These are phyloP conservation scores for Austroboletus olivaceoglutinosus DNA, from an alignment of 1,284 basidiomycete genomes.

Conservation along the genomic window DNA sequence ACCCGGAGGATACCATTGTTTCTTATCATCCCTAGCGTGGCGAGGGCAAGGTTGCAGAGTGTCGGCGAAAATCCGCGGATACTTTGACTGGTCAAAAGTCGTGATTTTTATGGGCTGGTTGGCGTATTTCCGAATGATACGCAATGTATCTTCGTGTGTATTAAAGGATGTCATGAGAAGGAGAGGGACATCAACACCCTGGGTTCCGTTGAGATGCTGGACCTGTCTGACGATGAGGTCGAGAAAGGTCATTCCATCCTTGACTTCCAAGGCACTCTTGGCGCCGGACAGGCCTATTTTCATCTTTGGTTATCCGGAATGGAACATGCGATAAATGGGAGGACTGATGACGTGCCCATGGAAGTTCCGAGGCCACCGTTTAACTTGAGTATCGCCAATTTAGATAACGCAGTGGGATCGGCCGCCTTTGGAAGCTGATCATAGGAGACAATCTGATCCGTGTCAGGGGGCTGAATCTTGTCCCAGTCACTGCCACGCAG, in stretches of 20 bases:
- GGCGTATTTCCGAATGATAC: slow-evolving; percentile 99
- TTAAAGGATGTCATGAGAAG: slow-evolving; percentile 99
- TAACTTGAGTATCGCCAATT: slow-evolving; percentile 96
- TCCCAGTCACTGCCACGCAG: slow-evolving; percentile 79
- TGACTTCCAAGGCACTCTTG: slow-evolving; percentile 88
- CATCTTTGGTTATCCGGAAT: not conserved
- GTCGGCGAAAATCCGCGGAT: slow-evolving; percentile 97
- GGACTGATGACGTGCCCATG: slow-evolving; percentile 60
- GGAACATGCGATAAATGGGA: slow-evolving; percentile 1
- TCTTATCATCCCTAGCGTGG: slow-evolving; percentile 88
- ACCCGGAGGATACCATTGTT: slow-evolving; percentile 98
- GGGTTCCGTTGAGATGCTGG: slow-evolving; percentile 74
- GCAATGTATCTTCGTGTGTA: slow-evolving; percentile 93
- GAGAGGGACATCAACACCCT: slow-evolving; percentile 85
- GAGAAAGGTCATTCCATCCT: slow-evolving; percentile 97
- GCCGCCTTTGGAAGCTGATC: slow-evolving; percentile 61
- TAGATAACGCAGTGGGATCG: slow-evolving; percentile 75
- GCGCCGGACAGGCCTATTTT: slow-evolving; percentile 84
- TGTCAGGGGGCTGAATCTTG: slow-evolving; percentile 86
- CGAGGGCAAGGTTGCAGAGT: slow-evolving; percentile 88
- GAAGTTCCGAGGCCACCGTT: slow-evolving; percentile 97
- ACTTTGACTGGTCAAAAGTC: slow-evolving; percentile 97
- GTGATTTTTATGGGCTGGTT: slow-evolving; percentile 97
- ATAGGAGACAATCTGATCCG: slow-evolving; percentile 90
- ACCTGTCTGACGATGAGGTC: slow-evolving; percentile 96